A percentile compares a stretch with the other conserved stretches of the same genome.
phyloP scores from a whole-genome alignment of 768 basidiomycete species.

The Lentinula aciculospora region DNA sequence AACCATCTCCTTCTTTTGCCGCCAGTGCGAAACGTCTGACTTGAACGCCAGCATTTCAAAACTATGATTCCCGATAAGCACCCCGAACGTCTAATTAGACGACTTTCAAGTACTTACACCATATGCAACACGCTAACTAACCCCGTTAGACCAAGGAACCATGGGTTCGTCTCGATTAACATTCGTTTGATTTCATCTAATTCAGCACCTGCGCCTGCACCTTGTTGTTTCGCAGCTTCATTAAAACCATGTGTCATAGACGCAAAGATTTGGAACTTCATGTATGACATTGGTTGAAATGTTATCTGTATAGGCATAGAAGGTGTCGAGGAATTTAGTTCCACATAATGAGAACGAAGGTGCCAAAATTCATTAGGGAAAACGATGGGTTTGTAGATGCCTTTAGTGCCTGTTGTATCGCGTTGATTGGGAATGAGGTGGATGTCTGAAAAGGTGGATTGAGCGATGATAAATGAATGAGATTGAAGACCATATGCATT shows the following conservation, averaged over 20 bases:
- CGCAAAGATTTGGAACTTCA: conserved; percentile 85
- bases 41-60: conserved; percentile 97
- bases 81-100: not conserved
- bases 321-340: conserved; percentile 82
- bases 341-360: conserved; percentile 71
- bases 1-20: conserved; percentile 89
- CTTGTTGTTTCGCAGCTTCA: conserved; percentile 76
- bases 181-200: conserved; percentile 95
- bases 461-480: conserved; percentile 8
- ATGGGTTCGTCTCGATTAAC: conserved; percentile 84
- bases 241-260: conserved; percentile 84
- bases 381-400: conserved; percentile 80
- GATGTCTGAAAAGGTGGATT: conserved; percentile 41
- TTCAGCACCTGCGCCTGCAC: conserved; percentile 57
- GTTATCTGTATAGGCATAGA: conserved; percentile 74
- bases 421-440: conserved; percentile 53
- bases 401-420: conserved; percentile 59
- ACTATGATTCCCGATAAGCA: conserved; percentile 29
- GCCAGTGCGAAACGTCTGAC: conserved; percentile 92
- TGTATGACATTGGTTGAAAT: conserved; percentile 79
- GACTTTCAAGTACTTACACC: conserved; percentile 51
- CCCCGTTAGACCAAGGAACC: conserved; percentile 80
- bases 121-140: conserved; percentile 84
- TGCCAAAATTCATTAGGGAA: conserved; percentile 97
- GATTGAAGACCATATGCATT: conserved; percentile 24